Base-by-base conservation (phyloP, 306 rosid species). In the Dalbergia cochinchinensis region DNA sequence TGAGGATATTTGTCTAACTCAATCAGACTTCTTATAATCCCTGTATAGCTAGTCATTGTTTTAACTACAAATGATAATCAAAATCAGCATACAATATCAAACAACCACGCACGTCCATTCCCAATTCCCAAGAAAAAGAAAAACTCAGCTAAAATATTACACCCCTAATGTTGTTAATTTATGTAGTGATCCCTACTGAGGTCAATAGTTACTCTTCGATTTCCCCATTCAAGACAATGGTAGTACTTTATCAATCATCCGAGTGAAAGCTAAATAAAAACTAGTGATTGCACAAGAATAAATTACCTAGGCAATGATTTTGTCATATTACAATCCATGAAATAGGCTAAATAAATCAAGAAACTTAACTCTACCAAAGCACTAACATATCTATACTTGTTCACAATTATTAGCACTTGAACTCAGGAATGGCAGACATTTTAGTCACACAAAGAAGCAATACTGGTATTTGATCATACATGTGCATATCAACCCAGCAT, bases 401-500 rank as follows among this genome's bases (percentile, higher is more conserved):
- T 54, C 18, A 14, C 31, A 60, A 45, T 44, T 45, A 57, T 16
- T 82, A 67, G 20, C 18, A 59, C 35, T 76, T 75, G 33, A 70
- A 83, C 58, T 20, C n/a, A 79, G 60, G 62, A 51, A 80, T 16
- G 78, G 12, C 13, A 22, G 55, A 74, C 53, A 74, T 78, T 45
- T 57, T 68, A 87, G 71, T 26, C 31, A 26, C 2, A 1, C 31
- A 26, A 26, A 1, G 31, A 1, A 26, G 18, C 34, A 47, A 51
- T 16, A 7, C 11, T 53, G 39, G 67, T 60, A 71, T 44, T 41
- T 33, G 35, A 72, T 48, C 97, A 45, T 92, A 92, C 98, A 76
- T 88, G 85, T 92, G 98, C 98, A 92, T 91, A 71, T 88, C 92
- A 62, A 87, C 84, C 98, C 98, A 94, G 85, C 75, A 72, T 71